Percentiles rank a stretch among this genome's conserved stretches.
Evolutionary conservation across 2,329 filamentous ascomycete genomes (phyloP).

Genomic region (Colletotrichum cuscutae): DNA sequence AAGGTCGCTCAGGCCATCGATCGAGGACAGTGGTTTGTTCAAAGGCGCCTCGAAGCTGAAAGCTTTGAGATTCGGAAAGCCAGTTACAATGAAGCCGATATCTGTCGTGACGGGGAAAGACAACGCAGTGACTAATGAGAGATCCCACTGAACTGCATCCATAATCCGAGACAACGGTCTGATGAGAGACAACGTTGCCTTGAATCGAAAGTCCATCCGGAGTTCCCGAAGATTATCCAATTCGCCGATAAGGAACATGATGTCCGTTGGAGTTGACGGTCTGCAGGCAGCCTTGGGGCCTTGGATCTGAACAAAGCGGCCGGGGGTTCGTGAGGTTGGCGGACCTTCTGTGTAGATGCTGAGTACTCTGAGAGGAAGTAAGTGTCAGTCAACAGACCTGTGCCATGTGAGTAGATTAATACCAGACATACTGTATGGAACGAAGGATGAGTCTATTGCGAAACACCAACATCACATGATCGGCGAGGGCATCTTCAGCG

Average conservation of each 20-base stretch:
- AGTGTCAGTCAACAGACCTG: not conserved
- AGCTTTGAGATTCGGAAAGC: not conserved
- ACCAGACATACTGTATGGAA: not conserved
- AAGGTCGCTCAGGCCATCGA: not conserved
- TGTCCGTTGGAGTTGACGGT: not conserved
- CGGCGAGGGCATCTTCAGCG: not conserved
- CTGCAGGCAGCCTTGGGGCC: too few relatives aligned
- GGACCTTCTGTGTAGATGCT: not conserved
- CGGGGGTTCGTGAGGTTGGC: not conserved
- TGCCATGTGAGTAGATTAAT: not conserved
- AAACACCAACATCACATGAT: not conserved
- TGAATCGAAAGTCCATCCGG: not conserved
- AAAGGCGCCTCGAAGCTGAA: not conserved
- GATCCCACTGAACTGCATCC: not conserved
- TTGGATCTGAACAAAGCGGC: not conserved
- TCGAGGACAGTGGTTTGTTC: not conserved
- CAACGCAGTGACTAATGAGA: not conserved
- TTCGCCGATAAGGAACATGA: not conserved
- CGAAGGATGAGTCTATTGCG: not conserved
- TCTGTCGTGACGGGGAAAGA: not conserved
- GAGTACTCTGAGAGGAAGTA: not conserved
- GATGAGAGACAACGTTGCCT: not conserved
- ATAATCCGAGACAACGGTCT: not conserved
- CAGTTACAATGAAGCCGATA: not conserved
- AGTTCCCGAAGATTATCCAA: not conserved